Conservation (phyloP, 257 asterid species). For the Capsicum chinense region DNA sequence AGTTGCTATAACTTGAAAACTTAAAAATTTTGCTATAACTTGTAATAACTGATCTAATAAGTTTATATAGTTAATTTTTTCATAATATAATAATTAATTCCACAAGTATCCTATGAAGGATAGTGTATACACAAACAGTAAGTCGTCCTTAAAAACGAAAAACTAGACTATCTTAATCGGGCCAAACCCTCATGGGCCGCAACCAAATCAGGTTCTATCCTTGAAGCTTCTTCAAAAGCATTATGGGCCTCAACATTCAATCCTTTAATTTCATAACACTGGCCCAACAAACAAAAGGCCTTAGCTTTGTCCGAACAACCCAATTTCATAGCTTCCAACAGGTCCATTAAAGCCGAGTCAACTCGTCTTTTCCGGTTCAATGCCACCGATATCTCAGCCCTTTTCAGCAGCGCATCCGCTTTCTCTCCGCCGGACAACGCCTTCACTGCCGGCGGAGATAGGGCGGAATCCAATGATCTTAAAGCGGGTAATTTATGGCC, state of each 20-base stretch:
- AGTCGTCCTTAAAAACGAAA: no score
- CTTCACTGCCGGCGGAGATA: slow-evolving; percentile 74
- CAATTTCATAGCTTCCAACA: slow-evolving; percentile 65
- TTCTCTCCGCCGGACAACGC: slow-evolving; percentile 58
- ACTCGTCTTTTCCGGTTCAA: slow-evolving; percentile 69
- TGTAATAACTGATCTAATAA: no score
- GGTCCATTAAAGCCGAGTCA: slow-evolving; percentile 68
- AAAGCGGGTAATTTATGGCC: slow-evolving; percentile 73
- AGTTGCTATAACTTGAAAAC: no score
- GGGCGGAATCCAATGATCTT: slow-evolving; percentile 66
- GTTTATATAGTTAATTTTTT: no score
- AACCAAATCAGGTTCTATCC: slow-evolving; percentile 46
- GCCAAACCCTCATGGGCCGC: slow-evolving; percentile 58
- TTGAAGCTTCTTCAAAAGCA: slow-evolving; percentile 46
- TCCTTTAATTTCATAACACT: slow-evolving; percentile 47
- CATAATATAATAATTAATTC: no score
- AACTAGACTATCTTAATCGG: slow-evolving; percentile 32
- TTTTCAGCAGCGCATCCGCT: slow-evolving; percentile 74
- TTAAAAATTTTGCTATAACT: no score
- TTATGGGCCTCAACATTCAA: slow-evolving; percentile 49
- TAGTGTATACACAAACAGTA: no score
- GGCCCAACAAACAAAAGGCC: slow-evolving; percentile 74
- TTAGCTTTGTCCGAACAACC: slow-evolving; percentile 48
- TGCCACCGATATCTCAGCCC: slow-evolving; percentile 75
- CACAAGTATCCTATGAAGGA: no score